Evolutionary conservation across 164 flowering plant genomes (phyloP), one percentile per base, ranked within the genome.

Genomic region (Protea cynaroides): DNA sequence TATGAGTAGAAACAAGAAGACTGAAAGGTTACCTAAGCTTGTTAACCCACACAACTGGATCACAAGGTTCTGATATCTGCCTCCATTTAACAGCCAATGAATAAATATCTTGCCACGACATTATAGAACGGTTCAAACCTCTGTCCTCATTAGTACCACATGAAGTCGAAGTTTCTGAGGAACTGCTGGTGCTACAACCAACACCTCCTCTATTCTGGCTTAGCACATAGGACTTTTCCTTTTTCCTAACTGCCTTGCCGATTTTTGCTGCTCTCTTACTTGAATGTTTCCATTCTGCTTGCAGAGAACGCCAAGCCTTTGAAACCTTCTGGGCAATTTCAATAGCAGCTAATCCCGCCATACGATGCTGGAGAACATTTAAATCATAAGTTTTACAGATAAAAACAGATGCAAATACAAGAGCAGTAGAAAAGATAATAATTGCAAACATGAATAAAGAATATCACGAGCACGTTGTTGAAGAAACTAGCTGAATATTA

Each of bases 41-140:
- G 83, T 94, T 88, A 64, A 91, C 74, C 99, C 99, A 94, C 53
- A 94, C 86, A 75, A 94, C 95, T 1, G 97, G 88, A 68, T 94
- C 99, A 82, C 96, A 94, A 56, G 99, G 99, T 76, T 94, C 99
- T 69, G 99, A 89, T 36, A 94, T 89, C 74, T 94, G 99, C 72
- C 99, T 86, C 99, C 99, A 94, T 73, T 81, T 90, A 61, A 94
- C 96, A 71, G 95, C 96, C 69, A 90, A 25, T 14, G 89, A 79
- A 68, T 89, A 94, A 65, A 94, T 80, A 72, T 86, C 87, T 56
- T 79, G 84, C 99, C 99, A 94, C 56, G 89, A 82, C 82, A 93
- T 76, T 49, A 56, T 36, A 68, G 73, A 62, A 66, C 83, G 86
- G 52, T 78, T 64, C 34, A 75, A 76, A 68, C 81, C 71, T 73